Evolutionary conservation across 352 stramenopile genomes (phyloP), one percentile per base, ranked within the genome.

Genomic region (Phytophthora sp.): DNA sequence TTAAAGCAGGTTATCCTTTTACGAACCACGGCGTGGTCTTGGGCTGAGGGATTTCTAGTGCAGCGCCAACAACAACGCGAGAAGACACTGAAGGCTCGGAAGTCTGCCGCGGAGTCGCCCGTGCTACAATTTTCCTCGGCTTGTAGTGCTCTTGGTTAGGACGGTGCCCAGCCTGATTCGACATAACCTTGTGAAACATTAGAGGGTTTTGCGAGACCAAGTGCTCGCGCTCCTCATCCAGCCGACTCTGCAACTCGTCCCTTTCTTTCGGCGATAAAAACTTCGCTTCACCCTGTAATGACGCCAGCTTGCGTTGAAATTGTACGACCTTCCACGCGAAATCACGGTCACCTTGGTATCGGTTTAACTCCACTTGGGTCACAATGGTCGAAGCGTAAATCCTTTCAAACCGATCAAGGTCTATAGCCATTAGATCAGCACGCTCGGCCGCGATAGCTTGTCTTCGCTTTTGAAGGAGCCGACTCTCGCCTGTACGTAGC

Each of bases 111-210:
- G n/a, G n/a, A n/a, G n/a, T n/a, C n/a, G n/a, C n/a, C n/a, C n/a
- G n/a, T n/a, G n/a, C n/a, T n/a, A n/a, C n/a, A n/a, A n/a, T n/a
- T n/a, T n/a, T n/a, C n/a, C n/a, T n/a, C n/a, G 13, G 2, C 2
- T 23, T 41, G 34, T n/a, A 9, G 15, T n/a, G 34, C 34, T 9
- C 10, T 39, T 39, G 15, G 15, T 21, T 20, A 39, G 34, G 9
- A 13, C 34, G 34, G 5, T 8, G 34, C 15, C 20, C 34, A 39
- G 9, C 27, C 24, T 56, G 28, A 15, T 20, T 32, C 23, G 31
- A 48, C 63, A 72, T 72, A 8, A 72, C 49, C 50, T 49, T 52
- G 17, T 63, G 43, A 46, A 64, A 72, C 50, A 72, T 53, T 20
- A 20, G 0, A 4, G 24, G 2, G 17, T 72, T 68, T 41, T 67